These are phyloP conservation scores for Verbascum thapsus DNA, from an alignment of 257 asterid species.

Conservation along the genomic window DNA sequence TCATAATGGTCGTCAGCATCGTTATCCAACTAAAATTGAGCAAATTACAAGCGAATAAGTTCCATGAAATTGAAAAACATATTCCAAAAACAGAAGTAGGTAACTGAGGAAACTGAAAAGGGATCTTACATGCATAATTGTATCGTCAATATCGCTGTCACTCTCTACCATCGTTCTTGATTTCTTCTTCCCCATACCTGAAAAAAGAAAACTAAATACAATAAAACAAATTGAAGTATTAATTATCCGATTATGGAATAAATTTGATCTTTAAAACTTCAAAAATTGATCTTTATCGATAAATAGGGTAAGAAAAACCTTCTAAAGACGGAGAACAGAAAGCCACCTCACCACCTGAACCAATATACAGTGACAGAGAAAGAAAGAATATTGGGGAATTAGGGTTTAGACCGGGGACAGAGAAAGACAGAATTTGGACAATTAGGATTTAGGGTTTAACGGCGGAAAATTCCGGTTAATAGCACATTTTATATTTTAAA, in stretches of 20 bases:
- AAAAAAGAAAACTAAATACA: constrained; percentile 9
- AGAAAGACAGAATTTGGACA: no score
- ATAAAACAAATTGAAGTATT: background rate
- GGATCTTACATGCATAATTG: constrained; percentile 37
- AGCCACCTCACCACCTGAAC: no score
- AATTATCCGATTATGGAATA: background rate
- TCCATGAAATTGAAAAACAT: background rate
- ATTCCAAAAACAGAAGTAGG: background rate
- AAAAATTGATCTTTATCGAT: no score
- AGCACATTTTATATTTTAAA: no score
- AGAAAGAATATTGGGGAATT: no score
- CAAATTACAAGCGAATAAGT: constrained; percentile 6
- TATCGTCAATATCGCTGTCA: constrained; percentile 40
- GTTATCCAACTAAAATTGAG: constrained; percentile 28
- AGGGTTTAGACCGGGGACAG: no score
- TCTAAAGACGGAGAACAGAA: no score
- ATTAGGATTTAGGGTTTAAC: no score
- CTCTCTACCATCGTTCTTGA: constrained; percentile 42
- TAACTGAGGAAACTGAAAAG: constrained; percentile 11
- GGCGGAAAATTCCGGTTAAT: no score
- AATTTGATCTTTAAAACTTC: no score
- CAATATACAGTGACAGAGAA: no score
- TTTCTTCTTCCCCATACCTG: constrained; percentile 49
- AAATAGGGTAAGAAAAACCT: no score
- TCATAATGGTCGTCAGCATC: constrained; percentile 24